Base-by-base conservation (phyloP, 306 rosid genomes). In the Ziziphus jujuba region DNA sequence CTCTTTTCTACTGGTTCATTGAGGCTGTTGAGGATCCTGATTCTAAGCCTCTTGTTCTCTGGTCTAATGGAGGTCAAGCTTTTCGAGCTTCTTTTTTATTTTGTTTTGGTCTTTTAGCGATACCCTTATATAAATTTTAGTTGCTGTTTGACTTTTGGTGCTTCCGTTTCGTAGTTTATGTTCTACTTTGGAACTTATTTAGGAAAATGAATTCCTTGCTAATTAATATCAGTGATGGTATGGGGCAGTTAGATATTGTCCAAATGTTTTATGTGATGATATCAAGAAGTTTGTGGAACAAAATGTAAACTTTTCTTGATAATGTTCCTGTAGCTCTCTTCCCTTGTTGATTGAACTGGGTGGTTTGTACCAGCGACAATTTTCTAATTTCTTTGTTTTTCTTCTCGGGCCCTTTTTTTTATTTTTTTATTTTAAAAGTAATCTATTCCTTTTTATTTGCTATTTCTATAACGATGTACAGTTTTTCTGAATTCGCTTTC, bases 21-120 rank as follows among this genome's bases (percentile, higher is more conserved):
- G 89, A 88, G 72, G 89, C 95, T 54, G 72, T 31, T 1, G 55
- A 70, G 36, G 84, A 85, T 21, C 85, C 91, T 52, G 76, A 34
- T 25, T 70, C 90, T 21, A 88, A 83, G 70, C 95, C 95, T 63
- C 71, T 88, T 63, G 72, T 88, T 71, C 79, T 88, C 35, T 88
- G 95, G 95, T 85, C 81, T 9, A 85, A 83, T 48, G 95, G 95
- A 85, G 91, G 95, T 88, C 25, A 8, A 49, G 53, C 62, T 40
- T 35, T 38, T 5, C 16, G 8, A 23, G n/a, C n/a, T n/a, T n/a
- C n/a, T n/a, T n/a, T 52, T 45, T 1, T 34, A 20, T 22, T 24
- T 50, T 15, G 7, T 10, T 28, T 48, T n/a, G 36, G 9, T 36
- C 56, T 49, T 9, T 11, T 67, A n/a, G 13, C 8, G 11, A 2